A percentile compares a stretch with the other conserved stretches of the same genome.
phyloP scores from a whole-genome alignment of 2,329 filamentous ascomycete species.

The Diatrype stigma region DNA sequence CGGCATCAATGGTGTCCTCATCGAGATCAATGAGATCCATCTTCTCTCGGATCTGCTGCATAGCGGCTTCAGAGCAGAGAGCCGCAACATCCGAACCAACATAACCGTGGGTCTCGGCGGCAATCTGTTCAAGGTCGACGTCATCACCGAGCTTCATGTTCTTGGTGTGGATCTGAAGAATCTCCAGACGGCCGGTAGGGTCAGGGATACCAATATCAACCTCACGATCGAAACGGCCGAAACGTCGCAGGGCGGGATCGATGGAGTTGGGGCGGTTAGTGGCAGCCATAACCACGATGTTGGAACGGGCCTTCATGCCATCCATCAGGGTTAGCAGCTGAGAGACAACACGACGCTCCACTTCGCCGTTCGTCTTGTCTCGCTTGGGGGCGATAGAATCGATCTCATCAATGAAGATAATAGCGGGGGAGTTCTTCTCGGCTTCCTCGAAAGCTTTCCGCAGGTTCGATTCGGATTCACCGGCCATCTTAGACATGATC shows the following conservation, averaged over 20 bases:
- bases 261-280: constrained; percentile 99
- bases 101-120: constrained; percentile 96
- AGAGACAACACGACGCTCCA: constrained; percentile 96
- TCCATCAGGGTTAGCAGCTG: constrained; percentile 97
- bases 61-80: constrained; percentile 96
- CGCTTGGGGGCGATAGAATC: constrained; percentile 99
- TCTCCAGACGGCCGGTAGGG: constrained; percentile 96
- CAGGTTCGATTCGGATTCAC: constrained; percentile 97
- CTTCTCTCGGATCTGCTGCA: constrained; percentile 99
- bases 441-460: constrained; percentile 99
- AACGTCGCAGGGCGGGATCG: constrained; percentile 93
- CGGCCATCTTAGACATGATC: constrained; percentile 99
- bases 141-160: constrained; percentile 99
- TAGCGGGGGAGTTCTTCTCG: constrained; percentile 98
- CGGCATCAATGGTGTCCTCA: constrained; percentile 97
- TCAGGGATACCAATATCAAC: constrained; percentile 98
- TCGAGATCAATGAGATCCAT: constrained; percentile 99
- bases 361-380: constrained; percentile 99
- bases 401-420: constrained; percentile 99
- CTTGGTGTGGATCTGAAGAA: constrained; percentile 99
- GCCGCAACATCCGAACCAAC: constrained; percentile 98
- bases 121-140: constrained; percentile 94
- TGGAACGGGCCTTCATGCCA: constrained; percentile 98
- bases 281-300: constrained; percentile 98
- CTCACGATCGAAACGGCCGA: constrained; percentile 97